Percentiles rank a stretch among this genome's conserved stretches.
These are phyloP conservation scores for Trametes hirsuta DNA, from an alignment of 1,284 basidiomycete genomes.

Conservation along the genomic window DNA sequence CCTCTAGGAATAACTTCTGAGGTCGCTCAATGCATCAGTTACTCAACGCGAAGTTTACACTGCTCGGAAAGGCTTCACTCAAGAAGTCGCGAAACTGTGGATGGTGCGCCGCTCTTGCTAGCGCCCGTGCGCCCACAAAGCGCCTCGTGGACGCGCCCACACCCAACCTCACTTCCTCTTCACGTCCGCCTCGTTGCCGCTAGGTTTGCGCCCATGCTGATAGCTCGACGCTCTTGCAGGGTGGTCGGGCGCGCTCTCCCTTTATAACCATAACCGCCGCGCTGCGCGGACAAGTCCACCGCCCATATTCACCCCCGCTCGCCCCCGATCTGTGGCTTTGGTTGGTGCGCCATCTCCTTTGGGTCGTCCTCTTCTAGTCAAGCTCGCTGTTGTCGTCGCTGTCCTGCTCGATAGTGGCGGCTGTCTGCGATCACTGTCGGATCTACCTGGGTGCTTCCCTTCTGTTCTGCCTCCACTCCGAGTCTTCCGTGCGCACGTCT, in stretches of 20 bases:
- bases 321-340: neutral
- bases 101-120: neutral
- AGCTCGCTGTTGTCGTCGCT: neutral
- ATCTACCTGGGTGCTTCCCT: slow-evolving; percentile 6
- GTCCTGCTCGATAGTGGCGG: neutral
- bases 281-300: neutral
- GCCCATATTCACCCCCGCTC: neutral
- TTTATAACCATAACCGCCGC: slow-evolving; percentile 3
- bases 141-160: slow-evolving; percentile 24
- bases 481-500: slow-evolving; percentile 4
- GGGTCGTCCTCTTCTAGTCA: neutral
- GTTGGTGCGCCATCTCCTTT: neutral
- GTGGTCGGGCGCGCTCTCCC: neutral
- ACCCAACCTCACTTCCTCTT: slow-evolving; percentile 19
- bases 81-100: too few relatives aligned
- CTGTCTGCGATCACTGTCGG: neutral
- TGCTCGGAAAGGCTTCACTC: too few relatives aligned
- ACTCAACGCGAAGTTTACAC: too few relatives aligned
- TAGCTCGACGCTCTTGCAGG: slow-evolving; percentile 4
- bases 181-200: slow-evolving; percentile 16
- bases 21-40: too few relatives aligned
- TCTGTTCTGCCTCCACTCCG: neutral
- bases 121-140: slow-evolving; percentile 9
- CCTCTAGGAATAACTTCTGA: too few relatives aligned
- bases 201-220: slow-evolving; percentile 12